phyloP scores from a whole-genome alignment of 768 basidiomycete genomes.

The Flagelloscypha sp. region DNA sequence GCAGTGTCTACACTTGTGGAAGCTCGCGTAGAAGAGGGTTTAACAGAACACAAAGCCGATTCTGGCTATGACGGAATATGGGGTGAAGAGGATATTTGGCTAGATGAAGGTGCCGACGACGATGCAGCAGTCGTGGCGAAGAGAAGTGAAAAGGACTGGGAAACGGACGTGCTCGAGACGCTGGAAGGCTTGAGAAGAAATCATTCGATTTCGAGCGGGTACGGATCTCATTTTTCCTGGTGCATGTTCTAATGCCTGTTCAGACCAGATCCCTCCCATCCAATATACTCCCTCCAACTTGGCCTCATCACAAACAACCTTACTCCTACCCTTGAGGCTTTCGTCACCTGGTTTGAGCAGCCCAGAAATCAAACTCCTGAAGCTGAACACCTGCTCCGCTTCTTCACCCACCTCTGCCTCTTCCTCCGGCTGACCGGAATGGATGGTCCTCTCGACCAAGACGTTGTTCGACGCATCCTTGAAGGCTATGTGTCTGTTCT shows the following conservation, averaged over 20 bases:
- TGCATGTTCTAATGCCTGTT: conserved; percentile 4
- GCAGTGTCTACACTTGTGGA: too few species aligned
- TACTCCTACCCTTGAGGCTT: conserved; percentile 57
- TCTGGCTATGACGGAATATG: too few species aligned
- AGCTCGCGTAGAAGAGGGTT: too few species aligned
- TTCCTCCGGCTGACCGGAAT: conserved; percentile 79
- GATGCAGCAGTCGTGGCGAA: too few species aligned
- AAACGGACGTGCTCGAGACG: conserved; percentile 49
- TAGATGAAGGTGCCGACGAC: too few species aligned
- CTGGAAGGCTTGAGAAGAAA: conserved; percentile 52
- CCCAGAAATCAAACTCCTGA: conserved; percentile 15
- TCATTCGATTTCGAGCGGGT: conserved; percentile 55
- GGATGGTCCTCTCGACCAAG: conserved; percentile 59
- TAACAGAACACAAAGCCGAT: too few species aligned
- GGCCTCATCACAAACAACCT: conserved; percentile 70
- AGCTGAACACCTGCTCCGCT: conserved; percentile 55
- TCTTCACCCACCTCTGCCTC: conserved; percentile 90
- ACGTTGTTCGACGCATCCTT: conserved; percentile 72
- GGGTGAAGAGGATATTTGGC: too few species aligned
- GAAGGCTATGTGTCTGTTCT: conserved; percentile 85
- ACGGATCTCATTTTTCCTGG: conserved; percentile 4
- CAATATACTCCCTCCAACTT: conserved; percentile 77
- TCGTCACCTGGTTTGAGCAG: conserved; percentile 49
- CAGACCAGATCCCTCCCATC: conserved; percentile 58
- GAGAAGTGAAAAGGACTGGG: conserved; percentile 60